These are phyloP conservation scores for Persicaria maculosa DNA, from an alignment of 148 eudicot genomes.

Conservation along the genomic window DNA sequence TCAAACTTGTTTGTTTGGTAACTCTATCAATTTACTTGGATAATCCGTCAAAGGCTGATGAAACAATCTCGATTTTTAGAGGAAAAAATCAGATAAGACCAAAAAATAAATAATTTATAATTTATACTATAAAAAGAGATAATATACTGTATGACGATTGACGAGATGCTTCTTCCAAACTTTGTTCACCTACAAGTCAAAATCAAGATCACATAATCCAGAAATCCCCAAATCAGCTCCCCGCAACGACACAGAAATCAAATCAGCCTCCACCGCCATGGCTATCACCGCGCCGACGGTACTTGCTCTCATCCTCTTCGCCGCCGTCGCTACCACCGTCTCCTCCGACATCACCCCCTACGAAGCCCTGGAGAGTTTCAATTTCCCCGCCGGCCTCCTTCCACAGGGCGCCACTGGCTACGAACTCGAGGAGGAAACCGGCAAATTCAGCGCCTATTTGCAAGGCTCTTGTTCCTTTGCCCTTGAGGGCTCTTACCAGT, in stretches of 20 bases:
- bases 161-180: not conserved
- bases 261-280: not conserved
- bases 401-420: constrained; percentile 49
- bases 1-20: too few relatives aligned
- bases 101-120: too few relatives aligned
- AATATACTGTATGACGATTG: too few relatives aligned
- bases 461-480: constrained; percentile 48
- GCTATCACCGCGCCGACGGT: not conserved
- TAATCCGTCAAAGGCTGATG: too few relatives aligned
- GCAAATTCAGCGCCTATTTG: constrained; percentile 39
- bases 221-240: not conserved
- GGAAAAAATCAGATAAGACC: too few relatives aligned
- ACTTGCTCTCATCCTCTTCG: constrained; percentile 4
- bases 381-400: constrained; percentile 52
- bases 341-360: constrained; percentile 30
- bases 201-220: not conserved
- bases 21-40: too few relatives aligned
- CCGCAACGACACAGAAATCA: not conserved
- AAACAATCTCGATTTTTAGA: too few relatives aligned
- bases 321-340: constrained; percentile 12
- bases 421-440: constrained; percentile 35
- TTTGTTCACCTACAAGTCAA: not conserved
- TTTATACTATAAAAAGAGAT: too few relatives aligned
- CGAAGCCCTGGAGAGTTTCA: constrained; percentile 41
- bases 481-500: constrained; percentile 54